Percentiles rank a stretch among this genome's conserved stretches.
These are phyloP conservation scores for Schoenoplectus triqueter DNA, from an alignment of 202 grass and related monocot genomes.

Conservation along the genomic window DNA sequence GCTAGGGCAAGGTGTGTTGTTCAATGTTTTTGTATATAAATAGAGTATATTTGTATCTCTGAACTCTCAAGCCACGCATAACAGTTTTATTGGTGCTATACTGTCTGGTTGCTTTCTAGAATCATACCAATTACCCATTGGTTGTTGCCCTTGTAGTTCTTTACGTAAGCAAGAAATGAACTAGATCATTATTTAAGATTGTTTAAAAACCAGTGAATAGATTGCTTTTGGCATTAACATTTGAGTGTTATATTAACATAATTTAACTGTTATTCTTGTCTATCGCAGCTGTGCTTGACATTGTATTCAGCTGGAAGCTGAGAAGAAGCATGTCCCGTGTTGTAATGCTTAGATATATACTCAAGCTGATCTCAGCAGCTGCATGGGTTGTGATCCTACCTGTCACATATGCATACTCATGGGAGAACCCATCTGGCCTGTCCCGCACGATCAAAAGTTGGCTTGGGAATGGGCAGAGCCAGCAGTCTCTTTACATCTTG, in stretches of 20 bases:
- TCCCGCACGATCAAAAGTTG: conserved; percentile 84
- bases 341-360: conserved; percentile 86
- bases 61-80: conserved; percentile 9
- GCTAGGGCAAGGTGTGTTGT: conserved; percentile 73
- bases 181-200: neutral
- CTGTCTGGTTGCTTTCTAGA: neutral
- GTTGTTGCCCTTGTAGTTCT: conserved; percentile 11
- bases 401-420: conserved; percentile 88
- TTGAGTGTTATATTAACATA: neutral
- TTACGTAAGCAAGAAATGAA: neutral
- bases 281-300: conserved; percentile 78
- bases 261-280: conserved; percentile 29
- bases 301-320: conserved; percentile 94
- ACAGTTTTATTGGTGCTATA: neutral
- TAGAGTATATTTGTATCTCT: neutral
- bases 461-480: conserved; percentile 88
- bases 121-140: neutral
- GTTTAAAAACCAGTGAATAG: conserved; percentile 9
- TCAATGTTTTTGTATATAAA: neutral
- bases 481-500: conserved; percentile 84
- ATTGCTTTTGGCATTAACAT: neutral
- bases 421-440: conserved; percentile 77
- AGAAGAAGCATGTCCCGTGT: conserved; percentile 92
- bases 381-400: conserved; percentile 94
- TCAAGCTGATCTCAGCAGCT: conserved; percentile 81